A percentile compares a stretch with the other conserved stretches of the same genome.
phyloP scores from a whole-genome alignment of 768 basidiomycete species.

The Phanerochaete carnosa region DNA sequence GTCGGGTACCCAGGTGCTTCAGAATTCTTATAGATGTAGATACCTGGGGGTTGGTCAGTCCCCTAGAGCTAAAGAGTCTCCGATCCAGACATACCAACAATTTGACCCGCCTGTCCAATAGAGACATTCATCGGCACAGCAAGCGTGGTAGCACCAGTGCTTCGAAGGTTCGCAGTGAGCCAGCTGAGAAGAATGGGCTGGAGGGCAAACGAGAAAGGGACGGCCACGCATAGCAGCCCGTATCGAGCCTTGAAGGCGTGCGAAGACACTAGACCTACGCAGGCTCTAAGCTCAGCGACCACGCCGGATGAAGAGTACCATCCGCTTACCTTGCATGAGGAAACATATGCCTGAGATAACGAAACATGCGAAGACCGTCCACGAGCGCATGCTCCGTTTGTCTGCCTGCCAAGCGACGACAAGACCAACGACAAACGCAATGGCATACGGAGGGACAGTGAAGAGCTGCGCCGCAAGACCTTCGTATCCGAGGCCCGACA shows the following conservation, averaged over 20 bases:
- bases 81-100: conserved; percentile 22
- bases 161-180: conserved; percentile 31
- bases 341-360: conserved; percentile 17
- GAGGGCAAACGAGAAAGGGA: conserved; percentile 31
- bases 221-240: conserved; percentile 28
- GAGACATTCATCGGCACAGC: conserved; percentile 30
- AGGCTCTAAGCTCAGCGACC: neutral
- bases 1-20: conserved; percentile 32
- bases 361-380: neutral
- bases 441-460: conserved; percentile 39
- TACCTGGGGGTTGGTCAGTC: conserved; percentile 11
- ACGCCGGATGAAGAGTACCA: neutral
- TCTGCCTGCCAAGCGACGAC: conserved; percentile 20
- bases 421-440: conserved; percentile 27
- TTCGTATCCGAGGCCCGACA: conserved; percentile 56
- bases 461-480: conserved; percentile 52
- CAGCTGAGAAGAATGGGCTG: conserved; percentile 33
- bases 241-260: conserved; percentile 26
- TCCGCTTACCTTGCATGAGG: conserved; percentile 17
- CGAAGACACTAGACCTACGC: neutral
- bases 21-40: conserved; percentile 26
- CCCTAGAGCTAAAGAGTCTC: neutral
- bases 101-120: conserved; percentile 33
- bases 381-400: neutral
- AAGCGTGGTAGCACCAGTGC: conserved; percentile 29